phyloP scores from a whole-genome alignment of 192 early-diverging fungal species.

The Spizellomyces punctatus region DNA sequence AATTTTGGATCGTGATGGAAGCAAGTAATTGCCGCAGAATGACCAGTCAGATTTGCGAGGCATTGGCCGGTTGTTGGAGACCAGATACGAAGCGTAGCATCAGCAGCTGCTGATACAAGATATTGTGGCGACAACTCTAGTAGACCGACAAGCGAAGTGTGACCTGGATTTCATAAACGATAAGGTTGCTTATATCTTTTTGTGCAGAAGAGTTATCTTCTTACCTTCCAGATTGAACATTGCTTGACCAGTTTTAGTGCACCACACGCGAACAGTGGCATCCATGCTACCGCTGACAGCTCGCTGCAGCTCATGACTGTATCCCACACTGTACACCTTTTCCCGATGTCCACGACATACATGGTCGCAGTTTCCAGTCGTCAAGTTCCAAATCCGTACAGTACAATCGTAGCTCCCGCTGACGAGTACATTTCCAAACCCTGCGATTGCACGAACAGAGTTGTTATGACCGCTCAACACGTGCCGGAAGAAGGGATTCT shows the following conservation, averaged over 20 bases:
- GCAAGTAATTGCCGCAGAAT: conserved; percentile 91
- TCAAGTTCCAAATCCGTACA: conserved; percentile 90
- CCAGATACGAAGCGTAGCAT: conserved; percentile 93
- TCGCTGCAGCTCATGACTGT: conserved; percentile 77
- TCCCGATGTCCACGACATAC: conserved; percentile 83
- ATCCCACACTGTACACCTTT: conserved; percentile 94
- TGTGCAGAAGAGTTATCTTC: not conserved
- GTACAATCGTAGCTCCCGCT: conserved; percentile 92
- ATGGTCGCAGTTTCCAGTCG: conserved; percentile 69
- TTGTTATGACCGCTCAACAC: conserved; percentile 83
- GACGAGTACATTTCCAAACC: conserved; percentile 80
- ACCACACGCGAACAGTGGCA: conserved; percentile 91
- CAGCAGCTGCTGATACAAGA: conserved; percentile 94
- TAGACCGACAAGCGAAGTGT: conserved; percentile 92
- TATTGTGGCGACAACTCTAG: conserved; percentile 81
- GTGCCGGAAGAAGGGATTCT: conserved; percentile 84
- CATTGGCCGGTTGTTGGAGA: conserved; percentile 66
- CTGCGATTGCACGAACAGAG: conserved; percentile 93
- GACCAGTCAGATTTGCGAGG: conserved; percentile 72
- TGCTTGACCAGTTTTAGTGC: conserved; percentile 76
- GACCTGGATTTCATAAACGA: conserved; percentile 57
- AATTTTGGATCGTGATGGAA: conserved; percentile 91
- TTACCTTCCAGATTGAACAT: conserved; percentile 74
- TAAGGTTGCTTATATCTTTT: not conserved
- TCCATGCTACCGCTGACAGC: conserved; percentile 96